A percentile compares a stretch with the other conserved stretches of the same genome.
Evolutionary conservation across 345 rosid genomes (phyloP).

Genomic region (Gynandropsis gynandra): DNA sequence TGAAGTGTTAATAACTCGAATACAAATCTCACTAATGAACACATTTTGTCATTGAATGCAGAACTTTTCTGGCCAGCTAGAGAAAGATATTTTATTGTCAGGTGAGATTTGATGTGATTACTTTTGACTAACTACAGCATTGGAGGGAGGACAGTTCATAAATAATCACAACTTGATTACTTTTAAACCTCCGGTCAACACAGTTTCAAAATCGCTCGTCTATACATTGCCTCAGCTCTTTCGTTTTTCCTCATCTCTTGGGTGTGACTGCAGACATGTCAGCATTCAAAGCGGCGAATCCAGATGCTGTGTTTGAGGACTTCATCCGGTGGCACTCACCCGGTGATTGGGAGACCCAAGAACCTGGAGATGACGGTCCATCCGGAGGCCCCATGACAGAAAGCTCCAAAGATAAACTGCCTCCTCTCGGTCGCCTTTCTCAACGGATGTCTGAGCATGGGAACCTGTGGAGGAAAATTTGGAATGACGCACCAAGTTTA

Average conservation of each 20-base stretch:
- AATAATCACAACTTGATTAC: background rate
- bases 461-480: conserved; percentile 80
- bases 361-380: conserved; percentile 31
- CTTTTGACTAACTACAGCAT: conserved; percentile 6
- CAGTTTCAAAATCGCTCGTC: conserved; percentile 6
- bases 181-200: background rate
- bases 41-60: conserved; percentile 32
- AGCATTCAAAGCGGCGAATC: conserved; percentile 98
- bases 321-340: conserved; percentile 99
- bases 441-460: conserved; percentile 88
- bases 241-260: conserved; percentile 13
- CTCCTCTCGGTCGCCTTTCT: conserved; percentile 88
- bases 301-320: conserved; percentile 88
- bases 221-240: conserved; percentile 3
- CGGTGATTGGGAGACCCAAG: conserved; percentile 75
- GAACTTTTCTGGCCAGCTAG: conserved; percentile 95
- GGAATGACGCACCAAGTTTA: conserved; percentile 78
- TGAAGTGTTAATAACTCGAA: too few species aligned
- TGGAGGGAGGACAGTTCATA: conserved; percentile 8
- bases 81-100: conserved; percentile 69
- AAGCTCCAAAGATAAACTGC: conserved; percentile 53
- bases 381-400: conserved; percentile 30
- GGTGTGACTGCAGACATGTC: conserved; percentile 66
- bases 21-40: background rate
- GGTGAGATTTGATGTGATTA: conserved; percentile 40